These are phyloP conservation scores for Plenodomus biglobosus DNA, from an alignment of 2,329 filamentous ascomycete genomes.

Conservation along the genomic window DNA sequence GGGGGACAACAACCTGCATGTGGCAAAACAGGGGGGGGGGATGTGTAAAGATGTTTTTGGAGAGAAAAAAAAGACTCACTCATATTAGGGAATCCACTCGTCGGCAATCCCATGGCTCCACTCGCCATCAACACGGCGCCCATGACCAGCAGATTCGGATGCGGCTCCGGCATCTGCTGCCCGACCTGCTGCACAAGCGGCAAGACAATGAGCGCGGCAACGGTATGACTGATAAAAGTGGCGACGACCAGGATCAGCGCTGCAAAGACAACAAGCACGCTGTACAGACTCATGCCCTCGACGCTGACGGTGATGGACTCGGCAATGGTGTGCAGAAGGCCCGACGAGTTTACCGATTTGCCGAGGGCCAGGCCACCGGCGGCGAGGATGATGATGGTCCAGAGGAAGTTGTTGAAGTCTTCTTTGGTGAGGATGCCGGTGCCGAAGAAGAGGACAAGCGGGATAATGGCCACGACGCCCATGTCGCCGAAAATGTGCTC, in stretches of 20 bases:
- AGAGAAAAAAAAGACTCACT: slow-evolving; percentile 64
- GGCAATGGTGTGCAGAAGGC: slow-evolving; percentile 86
- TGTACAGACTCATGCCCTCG: slow-evolving; percentile 78
- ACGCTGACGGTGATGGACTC: slow-evolving; percentile 72
- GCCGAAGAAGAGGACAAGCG: slow-evolving; percentile 93
- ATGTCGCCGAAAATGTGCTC: slow-evolving; percentile 92
- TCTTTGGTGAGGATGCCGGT: slow-evolving; percentile 96
- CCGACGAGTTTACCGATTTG: slow-evolving; percentile 91
- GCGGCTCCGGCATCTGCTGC: slow-evolving; percentile 77
- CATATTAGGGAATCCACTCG: slow-evolving; percentile 98
- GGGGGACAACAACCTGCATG: no score
- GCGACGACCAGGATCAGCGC: slow-evolving; percentile 85
- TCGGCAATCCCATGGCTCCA: slow-evolving; percentile 95
- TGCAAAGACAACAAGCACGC: slow-evolving; percentile 82
- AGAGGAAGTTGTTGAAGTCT: slow-evolving; percentile 99
- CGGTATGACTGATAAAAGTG: slow-evolving; percentile 97
- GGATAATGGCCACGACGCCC: slow-evolving; percentile 96
- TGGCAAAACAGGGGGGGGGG: no score
- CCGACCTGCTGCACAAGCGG: slow-evolving; percentile 89
- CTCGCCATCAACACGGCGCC: slow-evolving; percentile 93
- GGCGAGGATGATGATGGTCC: slow-evolving; percentile 98
- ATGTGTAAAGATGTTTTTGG: not conserved
- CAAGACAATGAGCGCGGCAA: slow-evolving; percentile 91
- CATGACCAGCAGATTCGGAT: slow-evolving; percentile 96
- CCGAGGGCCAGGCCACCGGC: slow-evolving; percentile 85